phyloP scores from a whole-genome alignment of 192 early-diverging fungal species.

The Podila epicladia region DNA sequence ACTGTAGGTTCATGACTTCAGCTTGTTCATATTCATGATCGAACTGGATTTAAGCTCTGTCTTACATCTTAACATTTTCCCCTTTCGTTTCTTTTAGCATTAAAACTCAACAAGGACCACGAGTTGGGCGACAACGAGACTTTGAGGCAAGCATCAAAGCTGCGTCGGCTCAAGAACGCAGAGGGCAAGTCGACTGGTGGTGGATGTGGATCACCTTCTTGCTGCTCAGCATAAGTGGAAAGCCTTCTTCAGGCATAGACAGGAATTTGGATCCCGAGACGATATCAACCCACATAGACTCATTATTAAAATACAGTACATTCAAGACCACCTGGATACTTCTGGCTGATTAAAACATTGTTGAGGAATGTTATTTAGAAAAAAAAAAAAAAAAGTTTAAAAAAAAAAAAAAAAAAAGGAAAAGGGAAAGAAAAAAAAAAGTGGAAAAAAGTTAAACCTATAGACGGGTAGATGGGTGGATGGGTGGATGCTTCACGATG shows the following conservation, averaged over 20 bases:
- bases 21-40: background rate
- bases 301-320: too few relatives aligned
- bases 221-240: conserved; percentile 20
- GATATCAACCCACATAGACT: background rate
- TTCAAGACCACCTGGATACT: too few relatives aligned
- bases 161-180: conserved; percentile 34
- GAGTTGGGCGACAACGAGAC: conserved; percentile 48
- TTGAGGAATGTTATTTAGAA: background rate
- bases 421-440: too few relatives aligned
- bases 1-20: conserved; percentile 9
- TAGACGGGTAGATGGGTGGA: too few relatives aligned
- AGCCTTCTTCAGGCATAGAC: background rate
- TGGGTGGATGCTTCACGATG: too few relatives aligned
- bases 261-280: background rate
- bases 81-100: conserved; percentile 13
- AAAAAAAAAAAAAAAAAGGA: background rate
- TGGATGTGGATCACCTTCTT: conserved; percentile 35
- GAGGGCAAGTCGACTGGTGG: conserved; percentile 28
- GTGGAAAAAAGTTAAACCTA: too few relatives aligned
- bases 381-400: background rate
- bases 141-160: conserved; percentile 37
- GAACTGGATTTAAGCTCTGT: background rate
- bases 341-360: too few relatives aligned
- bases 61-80: background rate
- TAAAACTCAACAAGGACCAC: conserved; percentile 30